Evolutionary conservation across 257 asterid genomes (phyloP).

Genomic region (Solanum okadae): DNA sequence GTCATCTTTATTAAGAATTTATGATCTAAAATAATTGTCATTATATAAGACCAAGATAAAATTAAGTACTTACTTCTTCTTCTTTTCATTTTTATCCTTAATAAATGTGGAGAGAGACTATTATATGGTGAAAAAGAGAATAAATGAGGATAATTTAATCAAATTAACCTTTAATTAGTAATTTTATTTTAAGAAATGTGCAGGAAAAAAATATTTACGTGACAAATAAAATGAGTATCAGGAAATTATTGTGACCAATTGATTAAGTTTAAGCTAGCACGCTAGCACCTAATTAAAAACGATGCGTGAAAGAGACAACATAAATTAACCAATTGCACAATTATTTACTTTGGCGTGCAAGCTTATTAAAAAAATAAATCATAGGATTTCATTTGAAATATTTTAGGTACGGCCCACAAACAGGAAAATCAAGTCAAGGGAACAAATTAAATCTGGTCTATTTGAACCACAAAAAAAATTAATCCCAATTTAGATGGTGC

Average conservation of each 20-base stretch:
- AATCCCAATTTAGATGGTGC: not conserved
- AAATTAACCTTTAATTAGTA: not conserved
- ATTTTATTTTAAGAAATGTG: no score
- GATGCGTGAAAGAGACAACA: not conserved
- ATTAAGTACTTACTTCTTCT: not conserved
- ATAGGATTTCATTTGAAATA: not conserved
- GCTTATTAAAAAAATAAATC: not conserved
- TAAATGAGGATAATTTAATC: no score
- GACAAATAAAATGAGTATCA: not conserved
- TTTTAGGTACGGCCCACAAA: not conserved
- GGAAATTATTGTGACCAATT: not conserved
- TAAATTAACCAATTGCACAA: not conserved
- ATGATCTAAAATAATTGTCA: no score
- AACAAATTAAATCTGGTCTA: not conserved
- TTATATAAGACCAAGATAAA: no score
- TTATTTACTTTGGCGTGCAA: not conserved
- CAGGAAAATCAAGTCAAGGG: not conserved
- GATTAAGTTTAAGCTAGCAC: not conserved
- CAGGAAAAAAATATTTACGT: no score
- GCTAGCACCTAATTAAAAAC: not conserved
- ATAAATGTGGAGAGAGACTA: not conserved
- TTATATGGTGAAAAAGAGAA: not conserved
- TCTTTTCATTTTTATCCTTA: no score
- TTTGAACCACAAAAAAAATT: not conserved
- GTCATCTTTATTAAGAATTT: not conserved